phyloP scores from a whole-genome alignment of 352 stramenopile species.

The Globisporangium radiosum region DNA sequence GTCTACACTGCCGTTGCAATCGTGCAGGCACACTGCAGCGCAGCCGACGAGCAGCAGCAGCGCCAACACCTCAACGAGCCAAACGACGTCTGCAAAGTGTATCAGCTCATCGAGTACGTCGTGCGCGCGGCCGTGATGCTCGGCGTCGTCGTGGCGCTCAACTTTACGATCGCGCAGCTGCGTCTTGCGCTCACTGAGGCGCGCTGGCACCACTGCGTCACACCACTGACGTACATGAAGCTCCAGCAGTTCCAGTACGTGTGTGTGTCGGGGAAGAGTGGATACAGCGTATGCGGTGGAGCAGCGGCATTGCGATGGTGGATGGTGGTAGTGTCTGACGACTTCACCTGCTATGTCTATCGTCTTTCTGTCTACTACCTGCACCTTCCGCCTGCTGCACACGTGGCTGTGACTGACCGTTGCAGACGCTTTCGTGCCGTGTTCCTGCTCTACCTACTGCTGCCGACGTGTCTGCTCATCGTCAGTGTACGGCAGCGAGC shows the following conservation, averaged over 20 bases:
- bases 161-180: slow-evolving; percentile 58
- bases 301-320: too few relatives aligned
- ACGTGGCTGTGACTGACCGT: too few relatives aligned
- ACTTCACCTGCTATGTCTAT: too few relatives aligned
- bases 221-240: slow-evolving; percentile 60
- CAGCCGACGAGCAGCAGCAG: slow-evolving; percentile 9
- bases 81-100: slow-evolving; percentile 44
- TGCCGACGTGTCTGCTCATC: slow-evolving; percentile 53
- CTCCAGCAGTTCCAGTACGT: slow-evolving; percentile 62
- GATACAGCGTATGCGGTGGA: too few relatives aligned
- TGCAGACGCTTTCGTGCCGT: slow-evolving; percentile 46
- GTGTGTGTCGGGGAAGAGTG: not conserved
- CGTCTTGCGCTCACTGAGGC: slow-evolving; percentile 34
- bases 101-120: slow-evolving; percentile 58
- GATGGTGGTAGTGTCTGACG: too few relatives aligned
- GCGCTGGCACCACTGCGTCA: slow-evolving; percentile 53
- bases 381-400: too few relatives aligned
- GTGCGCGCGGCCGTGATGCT: slow-evolving; percentile 63
- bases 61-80: slow-evolving; percentile 14
- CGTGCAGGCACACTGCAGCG: slow-evolving; percentile 36
- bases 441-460: slow-evolving; percentile 46
- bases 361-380: not conserved
- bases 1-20: slow-evolving; percentile 35
- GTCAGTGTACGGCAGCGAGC: slow-evolving; percentile 25
- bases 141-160: slow-evolving; percentile 56